Conservation (phyloP, 208 protist species). For the Trypanosoma rangeli region DNA sequence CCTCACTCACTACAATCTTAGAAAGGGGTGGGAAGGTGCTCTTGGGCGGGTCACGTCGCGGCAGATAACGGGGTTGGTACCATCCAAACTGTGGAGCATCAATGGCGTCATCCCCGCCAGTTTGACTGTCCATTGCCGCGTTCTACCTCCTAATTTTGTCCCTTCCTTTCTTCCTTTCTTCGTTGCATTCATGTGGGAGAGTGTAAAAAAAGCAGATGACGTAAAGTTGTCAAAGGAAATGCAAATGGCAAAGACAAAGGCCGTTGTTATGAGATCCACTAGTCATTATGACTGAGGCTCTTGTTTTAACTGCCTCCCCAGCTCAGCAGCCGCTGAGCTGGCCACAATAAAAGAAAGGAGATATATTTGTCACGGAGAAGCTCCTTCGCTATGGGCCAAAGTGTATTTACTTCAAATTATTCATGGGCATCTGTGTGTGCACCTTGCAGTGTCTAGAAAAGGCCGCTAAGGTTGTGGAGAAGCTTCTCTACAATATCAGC, state of each 20-base stretch:
- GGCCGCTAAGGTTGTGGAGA: constrained; percentile 60
- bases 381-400: background rate
- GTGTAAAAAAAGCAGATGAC: too few species aligned
- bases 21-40: constrained; percentile 25
- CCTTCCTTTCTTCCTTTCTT: too few species aligned
- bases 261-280: too few species aligned
- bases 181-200: too few species aligned
- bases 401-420: constrained; percentile 5
- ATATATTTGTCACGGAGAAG: too few species aligned
- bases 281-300: too few species aligned
- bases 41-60: constrained; percentile 7
- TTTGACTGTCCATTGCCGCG: constrained; percentile 24
- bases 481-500: constrained; percentile 75
- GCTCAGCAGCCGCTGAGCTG: too few species aligned
- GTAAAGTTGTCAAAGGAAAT: too few species aligned
- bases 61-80: constrained; percentile 57
- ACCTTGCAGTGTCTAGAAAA: constrained; percentile 26
- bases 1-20: constrained; percentile 27
- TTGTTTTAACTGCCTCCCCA: too few species aligned
- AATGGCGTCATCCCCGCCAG: constrained; percentile 17
- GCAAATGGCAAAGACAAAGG: too few species aligned
- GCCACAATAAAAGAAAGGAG: too few species aligned
- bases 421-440: constrained; percentile 7
- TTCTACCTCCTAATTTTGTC: background rate
- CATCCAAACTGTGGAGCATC: constrained; percentile 50